A percentile compares a stretch with the other conserved stretches of the same genome.
Evolutionary conservation across 768 basidiomycete species (phyloP).

Genomic region (Boletellus emodensis): DNA sequence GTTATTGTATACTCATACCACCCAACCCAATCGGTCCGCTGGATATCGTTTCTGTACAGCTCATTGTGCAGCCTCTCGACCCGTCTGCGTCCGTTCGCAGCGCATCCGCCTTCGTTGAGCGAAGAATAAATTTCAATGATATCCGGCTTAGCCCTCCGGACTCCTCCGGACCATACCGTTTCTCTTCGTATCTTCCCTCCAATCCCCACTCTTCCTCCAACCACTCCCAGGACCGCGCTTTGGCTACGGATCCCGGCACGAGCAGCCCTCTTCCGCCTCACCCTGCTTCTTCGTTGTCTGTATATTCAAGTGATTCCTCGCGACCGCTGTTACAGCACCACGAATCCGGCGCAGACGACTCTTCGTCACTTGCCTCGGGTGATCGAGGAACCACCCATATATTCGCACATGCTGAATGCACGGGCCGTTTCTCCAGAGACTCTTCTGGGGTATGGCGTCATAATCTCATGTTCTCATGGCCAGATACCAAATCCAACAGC

Average conservation of each 20-base stretch:
- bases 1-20: constrained; percentile 56
- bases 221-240: constrained; percentile 19
- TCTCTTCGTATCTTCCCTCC: constrained; percentile 15
- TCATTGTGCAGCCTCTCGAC: constrained; percentile 60
- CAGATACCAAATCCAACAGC: constrained; percentile 59
- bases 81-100: constrained; percentile 54
- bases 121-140: constrained; percentile 62
- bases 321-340: constrained; percentile 23
- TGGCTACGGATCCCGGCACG: constrained; percentile 6
- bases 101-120: constrained; percentile 63
- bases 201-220: constrained; percentile 29
- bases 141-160: constrained; percentile 21
- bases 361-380: constrained; percentile 6
- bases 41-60: constrained; percentile 64
- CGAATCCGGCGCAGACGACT: constrained; percentile 13
- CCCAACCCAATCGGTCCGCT: constrained; percentile 62
- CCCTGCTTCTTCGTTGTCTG: constrained; percentile 20
- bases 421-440: constrained; percentile 53
- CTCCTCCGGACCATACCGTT: constrained; percentile 16
- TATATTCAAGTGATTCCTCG: constrained; percentile 23
- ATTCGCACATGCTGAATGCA: constrained; percentile 57
- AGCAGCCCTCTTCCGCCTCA: constrained; percentile 16
- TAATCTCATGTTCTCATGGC: constrained; percentile 70
- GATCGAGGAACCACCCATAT: constrained; percentile 42
- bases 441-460: constrained; percentile 57